Conservation (phyloP, 768 basidiomycete genomes). For the Russula lepida region DNA sequence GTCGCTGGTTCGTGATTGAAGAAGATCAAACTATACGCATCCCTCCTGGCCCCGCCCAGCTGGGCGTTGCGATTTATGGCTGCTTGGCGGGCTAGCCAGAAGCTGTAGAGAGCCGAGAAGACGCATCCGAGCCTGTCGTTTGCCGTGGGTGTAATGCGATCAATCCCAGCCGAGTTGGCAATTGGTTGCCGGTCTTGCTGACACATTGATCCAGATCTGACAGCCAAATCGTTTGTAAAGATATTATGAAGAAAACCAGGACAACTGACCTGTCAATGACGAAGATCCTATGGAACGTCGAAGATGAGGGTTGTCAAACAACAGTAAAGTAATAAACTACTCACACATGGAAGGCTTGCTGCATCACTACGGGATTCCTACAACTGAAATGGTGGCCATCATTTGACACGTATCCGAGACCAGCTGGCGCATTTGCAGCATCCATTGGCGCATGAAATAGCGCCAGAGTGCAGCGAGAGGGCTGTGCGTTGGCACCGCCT, state of each 20-base stretch:
- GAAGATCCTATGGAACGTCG: slow-evolving; percentile 32
- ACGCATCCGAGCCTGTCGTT: slow-evolving; percentile 52
- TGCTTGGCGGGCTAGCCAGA: slow-evolving; percentile 46
- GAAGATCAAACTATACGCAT: slow-evolving; percentile 50
- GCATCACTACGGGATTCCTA: slow-evolving; percentile 44
- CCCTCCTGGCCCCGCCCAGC: slow-evolving; percentile 30
- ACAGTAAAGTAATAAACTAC: slow-evolving; percentile 20
- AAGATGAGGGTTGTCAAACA: neutral
- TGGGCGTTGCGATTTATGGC: slow-evolving; percentile 27
- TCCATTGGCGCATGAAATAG: slow-evolving; percentile 40
- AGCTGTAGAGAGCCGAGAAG: slow-evolving; percentile 44
- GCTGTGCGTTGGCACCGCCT: slow-evolving; percentile 29
- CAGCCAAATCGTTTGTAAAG: neutral
- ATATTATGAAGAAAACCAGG: slow-evolving; percentile 27
- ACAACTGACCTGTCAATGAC: slow-evolving; percentile 44
- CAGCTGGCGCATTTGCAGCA: slow-evolving; percentile 25
- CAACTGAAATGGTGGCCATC: slow-evolving; percentile 52
- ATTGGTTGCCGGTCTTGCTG: slow-evolving; percentile 37
- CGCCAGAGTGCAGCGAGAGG: slow-evolving; percentile 47
- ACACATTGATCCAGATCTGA: slow-evolving; percentile 47
- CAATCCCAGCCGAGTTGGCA: slow-evolving; percentile 33
- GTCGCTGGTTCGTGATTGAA: slow-evolving; percentile 30
- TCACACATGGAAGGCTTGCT: slow-evolving; percentile 54
- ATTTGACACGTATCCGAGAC: slow-evolving; percentile 41
- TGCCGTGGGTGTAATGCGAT: slow-evolving; percentile 30